These are phyloP conservation scores for Hyphopichia fennica DNA, from an alignment of 1,139 yeast genomes.

Conservation along the genomic window DNA sequence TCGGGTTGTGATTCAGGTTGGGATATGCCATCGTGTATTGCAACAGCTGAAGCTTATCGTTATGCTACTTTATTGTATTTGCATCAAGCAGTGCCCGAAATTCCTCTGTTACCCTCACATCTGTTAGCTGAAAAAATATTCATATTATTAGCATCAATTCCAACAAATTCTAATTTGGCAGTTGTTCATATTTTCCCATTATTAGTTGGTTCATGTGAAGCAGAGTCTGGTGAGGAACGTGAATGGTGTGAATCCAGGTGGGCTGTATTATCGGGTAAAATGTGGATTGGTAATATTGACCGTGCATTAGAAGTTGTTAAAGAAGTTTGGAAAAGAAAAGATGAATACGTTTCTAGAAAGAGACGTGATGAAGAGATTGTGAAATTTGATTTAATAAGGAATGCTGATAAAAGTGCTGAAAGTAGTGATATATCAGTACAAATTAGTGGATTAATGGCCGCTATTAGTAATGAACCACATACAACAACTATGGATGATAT, in stretches of 20 bases:
- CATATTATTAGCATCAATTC: slow-evolving; percentile 61
- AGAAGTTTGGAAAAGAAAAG: slow-evolving; percentile 68
- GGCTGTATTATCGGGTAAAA: slow-evolving; percentile 49
- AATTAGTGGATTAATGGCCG: slow-evolving; percentile 46
- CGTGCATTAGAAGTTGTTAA: slow-evolving; percentile 66
- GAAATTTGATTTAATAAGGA: slow-evolving; percentile 1
- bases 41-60: slow-evolving; percentile 70
- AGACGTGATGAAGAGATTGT: slow-evolving; percentile 12
- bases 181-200: slow-evolving; percentile 65
- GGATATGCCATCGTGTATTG: slow-evolving; percentile 60
- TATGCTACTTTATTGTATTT: slow-evolving; percentile 57
- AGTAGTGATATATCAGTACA: slow-evolving; percentile 31
- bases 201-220: slow-evolving; percentile 65
- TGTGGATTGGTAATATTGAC: slow-evolving; percentile 68
- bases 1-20: slow-evolving; percentile 30
- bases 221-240: slow-evolving; percentile 55
- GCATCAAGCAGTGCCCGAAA: slow-evolving; percentile 71
- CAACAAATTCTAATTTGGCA: slow-evolving; percentile 55
- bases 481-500: slow-evolving; percentile 30
- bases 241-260: slow-evolving; percentile 64
- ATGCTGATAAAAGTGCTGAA: background rate
- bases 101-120: slow-evolving; percentile 56
- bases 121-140: slow-evolving; percentile 60
- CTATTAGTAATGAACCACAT: slow-evolving; percentile 28
- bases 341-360: slow-evolving; percentile 31